A percentile compares a stretch with the other conserved stretches of the same genome.
Conservation (phyloP, 75 land plant genomes). For the Picea glauca region DNA sequence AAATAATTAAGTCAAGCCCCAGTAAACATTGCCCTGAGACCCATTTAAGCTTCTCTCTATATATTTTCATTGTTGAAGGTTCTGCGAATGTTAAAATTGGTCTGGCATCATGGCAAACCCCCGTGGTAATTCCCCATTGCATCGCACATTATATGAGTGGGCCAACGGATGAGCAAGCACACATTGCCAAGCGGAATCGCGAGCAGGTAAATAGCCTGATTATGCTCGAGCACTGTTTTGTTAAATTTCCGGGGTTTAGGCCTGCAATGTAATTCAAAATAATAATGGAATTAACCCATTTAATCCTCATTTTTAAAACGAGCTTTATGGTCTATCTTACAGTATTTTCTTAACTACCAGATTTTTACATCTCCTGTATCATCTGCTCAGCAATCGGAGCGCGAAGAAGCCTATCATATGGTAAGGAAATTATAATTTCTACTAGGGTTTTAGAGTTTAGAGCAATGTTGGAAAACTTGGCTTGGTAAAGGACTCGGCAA, state of each 20-base stretch:
- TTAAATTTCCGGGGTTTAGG: neutral
- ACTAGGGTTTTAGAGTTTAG: neutral
- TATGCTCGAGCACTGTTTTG: neutral
- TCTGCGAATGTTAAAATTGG: slow-evolving; percentile 87
- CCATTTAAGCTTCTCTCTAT: neutral
- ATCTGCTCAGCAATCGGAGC: slow-evolving; percentile 55
- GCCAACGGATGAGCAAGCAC: slow-evolving; percentile 24
- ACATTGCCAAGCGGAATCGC: neutral
- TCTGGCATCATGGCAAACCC: slow-evolving; percentile 64
- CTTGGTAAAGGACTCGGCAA: too few species aligned
- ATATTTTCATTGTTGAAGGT: slow-evolving; percentile 40
- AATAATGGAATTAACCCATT: neutral
- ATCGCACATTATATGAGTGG: slow-evolving; percentile 57
- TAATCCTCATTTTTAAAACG: neutral
- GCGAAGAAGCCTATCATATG: slow-evolving; percentile 67
- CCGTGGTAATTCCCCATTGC: slow-evolving; percentile 81
- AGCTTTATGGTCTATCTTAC: slow-evolving; percentile 1
- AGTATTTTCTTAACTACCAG: slow-evolving; percentile 24
- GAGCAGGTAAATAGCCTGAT: slow-evolving; percentile 11
- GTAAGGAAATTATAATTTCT: slow-evolving; percentile 25
- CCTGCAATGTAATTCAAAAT: neutral
- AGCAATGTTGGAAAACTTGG: neutral
- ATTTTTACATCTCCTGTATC: slow-evolving; percentile 53
- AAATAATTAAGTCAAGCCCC: neutral
- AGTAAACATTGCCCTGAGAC: neutral